Base-by-base conservation (phyloP, 352 stramenopile species). In the Pythium grandisporangium region DNA sequence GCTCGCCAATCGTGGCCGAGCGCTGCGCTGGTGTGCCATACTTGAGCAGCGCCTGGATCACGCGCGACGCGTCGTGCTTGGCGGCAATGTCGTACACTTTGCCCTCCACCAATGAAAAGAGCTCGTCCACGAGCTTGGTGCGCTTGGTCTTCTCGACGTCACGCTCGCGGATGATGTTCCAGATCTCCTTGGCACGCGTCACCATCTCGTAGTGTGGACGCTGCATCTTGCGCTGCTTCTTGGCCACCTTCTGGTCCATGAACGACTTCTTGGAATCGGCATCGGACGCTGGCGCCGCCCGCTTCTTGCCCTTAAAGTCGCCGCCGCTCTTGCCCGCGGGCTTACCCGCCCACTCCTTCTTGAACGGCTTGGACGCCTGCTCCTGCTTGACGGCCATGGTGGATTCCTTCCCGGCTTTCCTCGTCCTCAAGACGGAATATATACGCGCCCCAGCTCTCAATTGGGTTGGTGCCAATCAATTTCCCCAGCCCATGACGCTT, bases 31-130 rank as follows among this genome's bases (percentile, higher is more conserved):
- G 65, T 46, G 76, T 93, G 42, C 91, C 95, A 64, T 95, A 95
- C 65, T 97, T 92, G 61, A 98, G 76, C 37, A 96, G 75, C 43
- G 82, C 89, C 70, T 98, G 95, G 50, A 98, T 95, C 33, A 97
- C 90, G 32, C 95, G 82, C 48, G 84, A 96, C 2, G 93, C 91
- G 57, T 98, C 93, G 66, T 98, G 95, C 63, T 98, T 96, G 54
- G 95, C 86, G 0, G 82, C 88, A 40, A 98, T 86, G 53, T 97
- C 85, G 53, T 95, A 89, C 32, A 96, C 89, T 58, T 98, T 97
- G 38, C 86, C 89, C 54, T 90, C 77, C n/a, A 98, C 77, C 13
- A 98, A 56, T 22, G 61, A 63, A 49, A 87, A 96, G 19, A 98
- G 73, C 68, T 97, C 77, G 19, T 92, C 70, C 43, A 96, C 86